Conservation (phyloP, 2,329 filamentous ascomycete species). For the Pseudocercospora ulei region DNA sequence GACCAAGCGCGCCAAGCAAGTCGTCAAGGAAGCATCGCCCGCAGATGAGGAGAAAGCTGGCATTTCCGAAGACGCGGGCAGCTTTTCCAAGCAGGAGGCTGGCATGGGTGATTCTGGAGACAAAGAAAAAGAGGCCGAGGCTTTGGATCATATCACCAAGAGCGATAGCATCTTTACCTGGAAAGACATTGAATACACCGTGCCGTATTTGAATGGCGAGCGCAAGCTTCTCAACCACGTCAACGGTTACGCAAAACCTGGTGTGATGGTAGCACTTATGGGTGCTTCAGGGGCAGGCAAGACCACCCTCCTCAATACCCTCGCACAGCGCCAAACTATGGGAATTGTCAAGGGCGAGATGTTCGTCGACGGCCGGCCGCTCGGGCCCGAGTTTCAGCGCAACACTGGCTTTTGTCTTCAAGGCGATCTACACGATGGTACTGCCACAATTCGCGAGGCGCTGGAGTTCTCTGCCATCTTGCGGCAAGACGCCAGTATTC, state of each 20-base stretch:
- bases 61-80: slow-evolving; percentile 29
- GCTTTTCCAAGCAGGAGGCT: slow-evolving; percentile 30
- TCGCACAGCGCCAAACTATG: slow-evolving; percentile 60
- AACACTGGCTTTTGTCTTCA: slow-evolving; percentile 64
- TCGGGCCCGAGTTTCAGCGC: slow-evolving; percentile 56
- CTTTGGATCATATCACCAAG: slow-evolving; percentile 43
- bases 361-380: slow-evolving; percentile 57
- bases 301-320: slow-evolving; percentile 68
- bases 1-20: slow-evolving; percentile 51
- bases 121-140: slow-evolving; percentile 36
- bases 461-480: slow-evolving; percentile 60
- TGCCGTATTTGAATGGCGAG: slow-evolving; percentile 56
- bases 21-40: slow-evolving; percentile 40
- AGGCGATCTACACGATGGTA: slow-evolving; percentile 60
- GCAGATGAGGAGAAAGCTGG: slow-evolving; percentile 51
- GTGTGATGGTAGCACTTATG: slow-evolving; percentile 69
- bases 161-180: slow-evolving; percentile 62
- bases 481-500: slow-evolving; percentile 48
- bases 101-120: slow-evolving; percentile 27
- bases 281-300: slow-evolving; percentile 76
- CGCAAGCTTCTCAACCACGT: slow-evolving; percentile 58
- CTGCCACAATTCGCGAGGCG: slow-evolving; percentile 57
- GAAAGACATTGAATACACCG: slow-evolving; percentile 60
- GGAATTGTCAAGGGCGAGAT: slow-evolving; percentile 59
- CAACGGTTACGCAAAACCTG: slow-evolving; percentile 69